Percentiles rank a stretch among this genome's conserved stretches.
Conservation (phyloP, 108 stramenopile genomes). For the Fragilaria radians region DNA sequence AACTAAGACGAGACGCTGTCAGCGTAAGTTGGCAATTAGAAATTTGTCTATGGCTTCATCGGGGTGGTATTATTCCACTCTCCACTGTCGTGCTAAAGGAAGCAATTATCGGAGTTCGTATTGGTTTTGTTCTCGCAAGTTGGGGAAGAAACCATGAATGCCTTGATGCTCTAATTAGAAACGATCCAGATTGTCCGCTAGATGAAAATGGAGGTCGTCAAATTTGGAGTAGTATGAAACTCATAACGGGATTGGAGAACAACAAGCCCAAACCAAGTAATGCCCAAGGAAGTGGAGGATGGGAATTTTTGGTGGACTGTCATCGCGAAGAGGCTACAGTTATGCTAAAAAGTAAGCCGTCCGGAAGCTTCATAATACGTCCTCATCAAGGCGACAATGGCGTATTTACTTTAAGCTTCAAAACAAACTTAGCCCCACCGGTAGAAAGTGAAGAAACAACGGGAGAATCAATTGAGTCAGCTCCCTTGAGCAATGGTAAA, state of each 20-base stretch:
- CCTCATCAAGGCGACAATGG: slow-evolving; percentile 79
- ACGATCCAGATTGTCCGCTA: slow-evolving; percentile 68
- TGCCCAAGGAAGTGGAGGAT: slow-evolving; percentile 68
- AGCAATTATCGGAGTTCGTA: slow-evolving; percentile 55
- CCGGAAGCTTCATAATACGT: slow-evolving; percentile 77
- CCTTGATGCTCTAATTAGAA: slow-evolving; percentile 57
- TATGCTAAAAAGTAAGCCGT: slow-evolving; percentile 51
- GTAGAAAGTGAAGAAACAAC: slow-evolving; percentile 7
- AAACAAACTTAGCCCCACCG: slow-evolving; percentile 69
- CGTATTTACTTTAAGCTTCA: slow-evolving; percentile 85
- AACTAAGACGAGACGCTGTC: slow-evolving; percentile 30
- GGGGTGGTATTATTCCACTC: slow-evolving; percentile 61
- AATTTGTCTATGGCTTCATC: slow-evolving; percentile 78
- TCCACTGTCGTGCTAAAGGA: slow-evolving; percentile 63
- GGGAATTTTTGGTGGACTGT: slow-evolving; percentile 88
- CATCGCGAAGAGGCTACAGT: slow-evolving; percentile 73
- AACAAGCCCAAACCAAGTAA: too few relatives aligned
- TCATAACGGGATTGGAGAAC: slow-evolving; percentile 36
- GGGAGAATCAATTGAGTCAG: slow-evolving; percentile 15
- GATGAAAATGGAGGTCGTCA: slow-evolving; percentile 62
- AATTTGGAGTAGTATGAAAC: slow-evolving; percentile 75
- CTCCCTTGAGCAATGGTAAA: slow-evolving; percentile 9
- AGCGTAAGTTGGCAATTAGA: slow-evolving; percentile 73
- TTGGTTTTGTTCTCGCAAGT: slow-evolving; percentile 50
- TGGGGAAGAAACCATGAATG: slow-evolving; percentile 67